These are phyloP conservation scores for Scedosporium boydii DNA, from an alignment of 2,329 filamentous ascomycete genomes.

Conservation along the genomic window DNA sequence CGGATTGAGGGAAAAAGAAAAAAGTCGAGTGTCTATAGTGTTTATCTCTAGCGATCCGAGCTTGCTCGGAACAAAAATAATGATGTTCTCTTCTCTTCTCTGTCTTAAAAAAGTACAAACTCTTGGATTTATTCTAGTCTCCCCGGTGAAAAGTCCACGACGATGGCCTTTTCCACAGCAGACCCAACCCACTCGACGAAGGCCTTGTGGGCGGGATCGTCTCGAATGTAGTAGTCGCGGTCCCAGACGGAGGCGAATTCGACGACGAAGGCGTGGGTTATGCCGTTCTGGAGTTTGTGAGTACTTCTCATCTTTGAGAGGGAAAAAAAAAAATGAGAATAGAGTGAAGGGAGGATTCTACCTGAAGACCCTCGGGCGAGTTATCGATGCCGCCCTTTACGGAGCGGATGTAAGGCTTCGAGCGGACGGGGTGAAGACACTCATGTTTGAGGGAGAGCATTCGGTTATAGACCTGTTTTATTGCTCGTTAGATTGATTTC, in stretches of 20 bases:
- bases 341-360: neutral
- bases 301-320: too few relatives aligned
- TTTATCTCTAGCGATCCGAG: neutral
- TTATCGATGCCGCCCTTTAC: slow-evolving; percentile 3
- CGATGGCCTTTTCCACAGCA: slow-evolving; percentile 42
- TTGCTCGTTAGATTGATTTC: neutral
- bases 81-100: neutral
- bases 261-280: slow-evolving; percentile 60
- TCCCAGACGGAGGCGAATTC: slow-evolving; percentile 57
- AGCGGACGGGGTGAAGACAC: slow-evolving; percentile 2
- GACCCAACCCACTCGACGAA: slow-evolving; percentile 44
- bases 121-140: slow-evolving; percentile 17
- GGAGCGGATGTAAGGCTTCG: slow-evolving; percentile 4
- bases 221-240: slow-evolving; percentile 56
- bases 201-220: slow-evolving; percentile 53
- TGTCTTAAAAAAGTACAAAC: neutral
- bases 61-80: neutral
- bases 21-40: neutral
- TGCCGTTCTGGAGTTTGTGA: slow-evolving; percentile 29
- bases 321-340: neutral
- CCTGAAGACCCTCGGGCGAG: slow-evolving; percentile 1
- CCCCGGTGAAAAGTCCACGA: slow-evolving; percentile 51
- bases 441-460: neutral
- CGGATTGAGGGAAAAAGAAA: neutral
- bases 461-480: neutral